Percentiles rank a stretch among this genome's conserved stretches.
Conservation (phyloP, 2,329 filamentous ascomycete species). For the Fusarium anthophilum region DNA sequence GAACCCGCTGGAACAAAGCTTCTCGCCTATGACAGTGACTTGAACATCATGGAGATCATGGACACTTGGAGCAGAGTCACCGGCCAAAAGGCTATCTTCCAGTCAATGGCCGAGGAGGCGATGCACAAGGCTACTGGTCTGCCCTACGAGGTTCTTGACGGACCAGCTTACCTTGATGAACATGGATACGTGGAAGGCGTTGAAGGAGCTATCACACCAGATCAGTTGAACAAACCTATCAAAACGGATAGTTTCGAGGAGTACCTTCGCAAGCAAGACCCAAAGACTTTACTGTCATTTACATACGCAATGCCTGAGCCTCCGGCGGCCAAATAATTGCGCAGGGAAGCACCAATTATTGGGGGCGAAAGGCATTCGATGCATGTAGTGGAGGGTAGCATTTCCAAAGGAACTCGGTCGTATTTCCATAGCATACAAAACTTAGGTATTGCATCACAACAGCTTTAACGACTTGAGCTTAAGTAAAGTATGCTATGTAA, state of each 20-base stretch:
- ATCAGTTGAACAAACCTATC: slow-evolving; percentile 49
- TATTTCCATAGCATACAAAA: not conserved
- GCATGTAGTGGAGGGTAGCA: not conserved
- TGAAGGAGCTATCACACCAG: slow-evolving; percentile 49
- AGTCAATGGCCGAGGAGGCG: slow-evolving; percentile 43
- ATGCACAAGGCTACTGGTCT: slow-evolving; percentile 49
- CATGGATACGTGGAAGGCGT: slow-evolving; percentile 54
- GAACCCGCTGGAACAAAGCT: slow-evolving; percentile 53
- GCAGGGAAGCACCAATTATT: too few relatives aligned
- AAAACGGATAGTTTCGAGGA: slow-evolving; percentile 44
- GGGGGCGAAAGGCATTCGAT: too few relatives aligned
- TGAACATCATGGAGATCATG: slow-evolving; percentile 46
- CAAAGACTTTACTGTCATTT: slow-evolving; percentile 10
- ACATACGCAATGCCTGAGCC: not conserved
- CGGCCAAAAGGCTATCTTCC: slow-evolving; percentile 47
- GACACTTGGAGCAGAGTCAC: slow-evolving; percentile 50
- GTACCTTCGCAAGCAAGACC: slow-evolving; percentile 38
- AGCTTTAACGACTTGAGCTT: rapidly evolving
- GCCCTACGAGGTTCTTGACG: slow-evolving; percentile 51
- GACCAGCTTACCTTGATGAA: slow-evolving; percentile 48
- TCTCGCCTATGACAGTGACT: slow-evolving; percentile 55
- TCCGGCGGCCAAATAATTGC: not conserved
- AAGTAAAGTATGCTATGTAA: too few relatives aligned
- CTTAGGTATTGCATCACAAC: rapidly evolving
- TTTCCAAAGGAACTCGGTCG: not conserved